Base-by-base conservation (phyloP, 2,329 filamentous ascomycete genomes). In the Calonectria fujianensis region DNA sequence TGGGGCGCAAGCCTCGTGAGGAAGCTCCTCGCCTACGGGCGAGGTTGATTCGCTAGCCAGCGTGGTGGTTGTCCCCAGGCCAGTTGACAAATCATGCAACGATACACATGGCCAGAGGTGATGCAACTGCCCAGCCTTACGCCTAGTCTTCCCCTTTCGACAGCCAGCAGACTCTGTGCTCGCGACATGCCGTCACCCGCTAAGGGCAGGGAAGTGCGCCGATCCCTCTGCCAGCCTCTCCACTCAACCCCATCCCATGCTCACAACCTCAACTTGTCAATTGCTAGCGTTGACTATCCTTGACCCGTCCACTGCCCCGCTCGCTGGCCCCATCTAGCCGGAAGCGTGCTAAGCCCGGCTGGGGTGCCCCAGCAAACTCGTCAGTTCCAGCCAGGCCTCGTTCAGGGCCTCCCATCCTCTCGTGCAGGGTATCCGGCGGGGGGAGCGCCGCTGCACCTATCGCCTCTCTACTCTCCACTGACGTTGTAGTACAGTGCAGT, bases 271-370 rank as follows among this genome's bases (percentile, higher is more conserved):
- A 69, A 72, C 73, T 70, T 72, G 73, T 72, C 64, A 74, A 72
- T 64, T 70, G 73, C 66, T 79, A 80, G 78, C 73, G 77, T 72
- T 52, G 59, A 66, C 70, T 54, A 72, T 69, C 69, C 66, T 75
- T 74, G 66, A 72, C 72, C 45, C 66, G 52, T 50, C 59, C 20
- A 31, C 13, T 31, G 70, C 48, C 59, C 68, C 68, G 54, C 41
- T 32, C 24, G 16, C 14, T 65, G 69, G 63, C 77, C 52, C 75
- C 45, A 45, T 57, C 77, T 79, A 79, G 68, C 78, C 76, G 35
- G 41, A 80, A 80, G 70, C 78, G 77, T 79, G 73, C 67, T 78
- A 70, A 74, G 64, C 66, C 78, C 76, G 78, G 39, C 74, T 29
- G 45, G 78, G 70, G 64, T 71, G 69, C 75, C 78, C 78, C 69